Base-by-base conservation (phyloP, 768 basidiomycete genomes). In the Lentinus brumalis region DNA sequence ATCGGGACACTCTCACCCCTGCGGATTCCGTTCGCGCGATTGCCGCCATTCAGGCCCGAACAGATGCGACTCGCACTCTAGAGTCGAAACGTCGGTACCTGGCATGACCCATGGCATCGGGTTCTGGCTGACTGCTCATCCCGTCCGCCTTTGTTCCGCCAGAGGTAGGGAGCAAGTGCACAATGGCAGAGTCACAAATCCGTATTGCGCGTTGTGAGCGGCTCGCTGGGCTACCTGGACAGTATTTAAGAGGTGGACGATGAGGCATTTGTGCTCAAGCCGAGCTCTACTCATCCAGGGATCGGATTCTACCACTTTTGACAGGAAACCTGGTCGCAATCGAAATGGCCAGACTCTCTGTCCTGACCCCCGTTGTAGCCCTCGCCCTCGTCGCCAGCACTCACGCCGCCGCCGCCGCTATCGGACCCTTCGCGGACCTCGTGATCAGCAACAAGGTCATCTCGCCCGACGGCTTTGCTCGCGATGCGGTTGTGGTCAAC, bases 401-500 rank as follows among this genome's bases (percentile, higher is more conserved):
- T 10, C 29, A 57, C 0, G 52, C 44, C 9, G 40, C 49, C 9
- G 40, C 49, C 15, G 51, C 59, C 12, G 50, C 57, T 18, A n/a
- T 58, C 44, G 47, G 46, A 7, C 57, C 57, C 40, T 14, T 18
- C 7, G 40, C 26, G 58, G 41, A 61, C 49, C 60, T 61, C 44
- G n/a, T 42, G 7, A 31, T 61, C n/a, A n/a, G 31, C n/a, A 52
- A 61, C 49, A 21, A 15, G 14, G 32, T 21, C 30, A 46, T 61
- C 38, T 32, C 60, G 5, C 54, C 60, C 15, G 60, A 61, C 35
- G 60, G 60, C 32, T 56, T 56, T 35, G 8, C 29, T 9, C 60
- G 60, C 32, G 45, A 46, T 30, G 56, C 65, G 30, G 50, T 66
- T 32, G 50, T 60, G 15, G 58, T 51, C 16, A 57, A 66, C 32